Conservation (phyloP, 257 asterid species). For the Solanum chiquidenum region DNA sequence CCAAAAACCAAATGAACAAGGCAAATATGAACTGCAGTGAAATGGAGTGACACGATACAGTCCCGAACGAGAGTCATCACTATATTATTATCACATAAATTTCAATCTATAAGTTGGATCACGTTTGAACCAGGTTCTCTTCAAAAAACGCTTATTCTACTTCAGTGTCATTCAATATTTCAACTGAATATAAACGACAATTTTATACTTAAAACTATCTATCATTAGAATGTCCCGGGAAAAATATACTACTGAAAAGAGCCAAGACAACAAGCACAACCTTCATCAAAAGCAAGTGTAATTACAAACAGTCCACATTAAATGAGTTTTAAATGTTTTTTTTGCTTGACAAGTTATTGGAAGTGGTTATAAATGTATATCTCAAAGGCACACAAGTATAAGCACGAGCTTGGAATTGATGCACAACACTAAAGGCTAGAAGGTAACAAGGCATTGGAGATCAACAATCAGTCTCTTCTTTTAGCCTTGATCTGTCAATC, state of each 20-base stretch:
- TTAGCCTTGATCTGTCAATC: background rate
- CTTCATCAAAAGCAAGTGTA: background rate
- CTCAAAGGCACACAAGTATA: background rate
- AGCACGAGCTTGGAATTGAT: background rate
- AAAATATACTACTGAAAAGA: background rate
- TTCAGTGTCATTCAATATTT: background rate
- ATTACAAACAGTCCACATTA: background rate
- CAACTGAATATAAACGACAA: background rate
- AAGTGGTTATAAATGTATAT: background rate
- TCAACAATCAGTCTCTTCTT: background rate
- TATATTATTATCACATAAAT: background rate
- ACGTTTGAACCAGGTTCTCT: background rate
- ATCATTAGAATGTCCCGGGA: background rate
- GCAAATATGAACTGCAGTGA: background rate
- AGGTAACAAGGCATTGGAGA: background rate
- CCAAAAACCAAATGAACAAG: background rate
- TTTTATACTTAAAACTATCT: background rate
- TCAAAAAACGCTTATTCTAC: background rate
- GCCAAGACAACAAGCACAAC: background rate
- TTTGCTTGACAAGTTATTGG: background rate
- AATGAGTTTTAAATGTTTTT: background rate
- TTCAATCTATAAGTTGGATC: background rate
- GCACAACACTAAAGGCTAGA: background rate
- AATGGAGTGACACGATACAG: background rate
- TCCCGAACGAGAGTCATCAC: background rate